Evolutionary conservation across 495 filamentous ascomycete species (phyloP), one percentile per base, ranked within the genome.

Genomic region (Friedmanniomyces simplex): DNA sequence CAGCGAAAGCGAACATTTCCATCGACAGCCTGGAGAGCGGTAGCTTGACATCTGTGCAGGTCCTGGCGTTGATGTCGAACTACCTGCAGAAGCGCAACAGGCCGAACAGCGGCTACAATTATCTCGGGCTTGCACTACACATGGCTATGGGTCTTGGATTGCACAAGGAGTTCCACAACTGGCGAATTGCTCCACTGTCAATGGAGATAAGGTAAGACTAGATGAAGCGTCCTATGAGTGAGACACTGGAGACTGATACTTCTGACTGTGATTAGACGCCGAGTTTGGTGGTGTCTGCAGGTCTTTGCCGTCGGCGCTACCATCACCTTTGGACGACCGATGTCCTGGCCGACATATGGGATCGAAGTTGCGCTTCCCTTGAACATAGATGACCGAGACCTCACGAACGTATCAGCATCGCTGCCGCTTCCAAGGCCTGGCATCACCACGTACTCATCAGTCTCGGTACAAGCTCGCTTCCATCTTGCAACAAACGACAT

Each of bases 111-210:
- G 52, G 43, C 1, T 66, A 54, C 57, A 53, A 72, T 57, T 65
- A 70, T 43, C 55, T 72, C 20, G 74, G 75, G 6, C 62, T 74
- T 21, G 74, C 73, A 12, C 67, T 71, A 32, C 59, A 72, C 8
- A 75, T 76, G 71, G 74, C 72, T 2, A 67, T 77, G 7, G 73
- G 74, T 0, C 56, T 77, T 18, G 74, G 75, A 0, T 66, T 77
- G 12, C 74, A 77, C 60, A 58, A 52, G 43, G 59, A 62, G 48
- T 62, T 62, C 47, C 56, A 51, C 18, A 43, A 51, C 32, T 58
- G 55, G 55, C 68, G 72, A 4, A 73, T 74, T 26, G 52, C 51
- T 53, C 68, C 24, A 43, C 58, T 14, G 46, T 42, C 48, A 59
- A 54, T 58, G 54, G 70, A 71, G 57, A 68, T n/a, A n/a, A n/a